phyloP scores from a whole-genome alignment of 2,329 filamentous ascomycete genomes.

The Chrysoporthe austroafricana region DNA sequence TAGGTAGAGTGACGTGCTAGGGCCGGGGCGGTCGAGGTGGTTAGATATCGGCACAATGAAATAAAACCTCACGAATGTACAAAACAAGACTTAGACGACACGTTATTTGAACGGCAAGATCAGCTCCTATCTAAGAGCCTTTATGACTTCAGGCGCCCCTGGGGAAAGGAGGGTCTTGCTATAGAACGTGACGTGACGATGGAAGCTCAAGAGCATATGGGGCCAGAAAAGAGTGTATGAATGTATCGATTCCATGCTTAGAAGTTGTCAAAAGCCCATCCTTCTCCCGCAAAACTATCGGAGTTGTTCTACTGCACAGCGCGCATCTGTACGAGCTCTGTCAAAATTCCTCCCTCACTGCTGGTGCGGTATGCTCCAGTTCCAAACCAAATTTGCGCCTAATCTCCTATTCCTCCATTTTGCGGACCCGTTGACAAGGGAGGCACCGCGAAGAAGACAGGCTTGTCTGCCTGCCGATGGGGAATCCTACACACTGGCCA shows the following conservation, averaged over 20 bases:
- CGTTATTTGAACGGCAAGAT: not conserved
- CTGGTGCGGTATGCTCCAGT: not conserved
- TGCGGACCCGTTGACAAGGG: not conserved
- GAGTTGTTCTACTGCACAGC: slow-evolving; percentile 22
- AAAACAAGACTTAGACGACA: not conserved
- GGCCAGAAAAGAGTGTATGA: not conserved
- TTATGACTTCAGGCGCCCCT: not conserved
- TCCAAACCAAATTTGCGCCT: not conserved
- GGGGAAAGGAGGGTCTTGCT: too few relatives aligned
- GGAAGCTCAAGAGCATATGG: not conserved
- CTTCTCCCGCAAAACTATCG: not conserved
- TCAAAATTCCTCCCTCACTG: not conserved
- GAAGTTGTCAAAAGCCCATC: not conserved
- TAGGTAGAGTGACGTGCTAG: slow-evolving; percentile 46
- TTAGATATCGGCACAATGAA: slow-evolving; percentile 7
- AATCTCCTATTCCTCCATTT: not conserved
- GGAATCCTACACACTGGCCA: not conserved
- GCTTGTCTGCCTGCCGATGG: not conserved
- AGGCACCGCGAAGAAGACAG: not conserved
- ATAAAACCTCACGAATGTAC: slow-evolving; percentile 9
- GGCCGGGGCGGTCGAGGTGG: not conserved
- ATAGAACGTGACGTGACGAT: too few relatives aligned
- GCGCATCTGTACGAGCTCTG: slow-evolving; percentile 4
- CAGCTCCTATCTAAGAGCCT: not conserved
- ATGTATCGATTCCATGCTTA: not conserved